Evolutionary conservation across 495 filamentous ascomycete genomes (phyloP).

Genomic region (Podospora pseudoanserina): DNA sequence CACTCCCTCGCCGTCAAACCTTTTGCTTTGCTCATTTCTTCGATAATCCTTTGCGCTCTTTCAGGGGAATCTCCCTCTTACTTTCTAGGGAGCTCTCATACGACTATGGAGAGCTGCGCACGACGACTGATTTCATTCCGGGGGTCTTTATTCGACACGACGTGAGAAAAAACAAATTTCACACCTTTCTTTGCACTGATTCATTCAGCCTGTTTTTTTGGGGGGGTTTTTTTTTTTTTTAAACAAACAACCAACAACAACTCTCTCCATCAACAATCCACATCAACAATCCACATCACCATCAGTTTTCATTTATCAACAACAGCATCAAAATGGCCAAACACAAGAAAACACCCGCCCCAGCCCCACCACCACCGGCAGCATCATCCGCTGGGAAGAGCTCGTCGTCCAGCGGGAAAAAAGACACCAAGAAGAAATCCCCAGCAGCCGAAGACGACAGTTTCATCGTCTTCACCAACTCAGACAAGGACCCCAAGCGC

Average conservation of each 20-base stretch:
- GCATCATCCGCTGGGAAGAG: slow-evolving; percentile 26
- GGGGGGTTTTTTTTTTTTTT: neutral
- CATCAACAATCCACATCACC: neutral
- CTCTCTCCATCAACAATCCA: neutral
- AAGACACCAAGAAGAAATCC: slow-evolving; percentile 32
- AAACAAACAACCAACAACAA: neutral
- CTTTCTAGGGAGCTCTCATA: neutral
- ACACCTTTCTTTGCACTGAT: neutral
- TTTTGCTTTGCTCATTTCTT: neutral
- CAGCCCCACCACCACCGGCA: neutral
- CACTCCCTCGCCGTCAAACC: neutral
- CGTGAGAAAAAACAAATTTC: neutral
- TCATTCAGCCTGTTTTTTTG: neutral
- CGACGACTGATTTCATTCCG: neutral
- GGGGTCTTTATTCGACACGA: neutral
- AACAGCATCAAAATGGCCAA: slow-evolving; percentile 3
- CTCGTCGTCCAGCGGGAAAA: slow-evolving; percentile 13
- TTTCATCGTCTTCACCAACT: slow-evolving; percentile 66
- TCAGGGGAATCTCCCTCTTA: neutral
- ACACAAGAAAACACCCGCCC: slow-evolving; percentile 11
- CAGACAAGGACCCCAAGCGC: slow-evolving; percentile 52
- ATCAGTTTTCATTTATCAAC: neutral
- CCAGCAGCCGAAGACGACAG: slow-evolving; percentile 51
- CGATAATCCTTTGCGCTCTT: neutral
- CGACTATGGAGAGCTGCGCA: neutral